phyloP scores from a whole-genome alignment of 768 basidiomycete genomes.

The Mycena sanguinolenta region DNA sequence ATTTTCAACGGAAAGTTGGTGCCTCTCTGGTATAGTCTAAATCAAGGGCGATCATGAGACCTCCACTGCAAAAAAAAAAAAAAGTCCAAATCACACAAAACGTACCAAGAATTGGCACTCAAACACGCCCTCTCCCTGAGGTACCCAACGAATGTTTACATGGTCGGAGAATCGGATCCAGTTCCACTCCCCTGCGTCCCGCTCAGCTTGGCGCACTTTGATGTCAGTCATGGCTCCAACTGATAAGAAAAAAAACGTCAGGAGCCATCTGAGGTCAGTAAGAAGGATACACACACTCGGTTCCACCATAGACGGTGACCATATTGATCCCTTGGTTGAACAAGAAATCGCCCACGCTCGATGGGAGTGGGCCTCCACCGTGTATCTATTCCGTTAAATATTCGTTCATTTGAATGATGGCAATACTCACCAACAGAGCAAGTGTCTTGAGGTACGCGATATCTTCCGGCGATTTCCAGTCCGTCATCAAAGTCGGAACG shows the following conservation, averaged over 20 bases:
- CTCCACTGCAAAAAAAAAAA: background rate
- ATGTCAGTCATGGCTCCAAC: slow-evolving; percentile 1
- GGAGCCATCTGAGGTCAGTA: background rate
- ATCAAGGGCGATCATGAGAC: background rate
- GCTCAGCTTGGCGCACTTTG: slow-evolving; percentile 42
- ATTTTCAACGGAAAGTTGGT: background rate
- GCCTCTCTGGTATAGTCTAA: background rate
- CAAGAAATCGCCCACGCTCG: slow-evolving; percentile 52
- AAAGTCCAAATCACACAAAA: background rate
- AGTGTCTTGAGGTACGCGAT: slow-evolving; percentile 45
- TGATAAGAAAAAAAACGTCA: background rate
- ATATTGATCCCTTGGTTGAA: too few species aligned
- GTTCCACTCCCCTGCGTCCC: too few species aligned
- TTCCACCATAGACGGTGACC: slow-evolving; percentile 53
- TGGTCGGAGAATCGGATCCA: too few species aligned
- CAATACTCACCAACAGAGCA: slow-evolving; percentile 43
- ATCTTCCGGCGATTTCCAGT: slow-evolving; percentile 49
- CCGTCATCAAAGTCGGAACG: slow-evolving; percentile 56
- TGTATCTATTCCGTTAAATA: slow-evolving; percentile 45
- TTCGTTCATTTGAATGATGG: slow-evolving; percentile 12
- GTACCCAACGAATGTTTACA: too few species aligned
- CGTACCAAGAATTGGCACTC: background rate
- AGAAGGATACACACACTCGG: slow-evolving; percentile 46
- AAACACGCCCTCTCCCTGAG: too few species aligned
- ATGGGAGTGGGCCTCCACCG: slow-evolving; percentile 52